Base-by-base conservation (phyloP, 768 basidiomycete species). In the Epithele typhae region DNA sequence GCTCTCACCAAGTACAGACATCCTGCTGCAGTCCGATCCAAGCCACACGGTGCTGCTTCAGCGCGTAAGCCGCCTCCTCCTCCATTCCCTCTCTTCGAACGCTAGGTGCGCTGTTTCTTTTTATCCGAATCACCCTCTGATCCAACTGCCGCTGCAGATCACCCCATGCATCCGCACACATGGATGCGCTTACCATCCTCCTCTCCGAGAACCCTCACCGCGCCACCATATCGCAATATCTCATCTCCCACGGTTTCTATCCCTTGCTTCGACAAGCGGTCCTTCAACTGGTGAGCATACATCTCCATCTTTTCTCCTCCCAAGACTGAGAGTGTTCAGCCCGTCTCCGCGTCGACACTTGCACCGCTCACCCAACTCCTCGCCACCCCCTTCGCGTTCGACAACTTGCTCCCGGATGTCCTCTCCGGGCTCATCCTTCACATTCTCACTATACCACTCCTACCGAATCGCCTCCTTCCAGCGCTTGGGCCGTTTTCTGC, bases 381-480 rank as follows among this genome's bases (percentile, higher is more conserved):
- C 14, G 73, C 73, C 0, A 49, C 61, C 37, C 57, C 77, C 61
- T 35, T 75, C 72, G 19, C 65, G 59, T 10, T 64, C 55, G 58
- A 54, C 58, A 55, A 59, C 1, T 43, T 56, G 36, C 70, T 68
- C 54, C 22, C 62, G 5, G 54, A 51, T 49, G 62, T 70, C 35
- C 57, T 84, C 14, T 52, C 64, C 24, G 58, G 63, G 15, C 56
- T 87, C 23, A 54, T 87, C 43, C 59, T 68, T 14, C 64, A 69
- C 49, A 78, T 94, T 45, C 70, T 95, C 47, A 75, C 83, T 1
- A 70, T 94, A 36, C 86, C 88, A 0, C 67, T 91, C 0, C 74
- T 97, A 0, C 91, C 90, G 1, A 85, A 88, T 63, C 84, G 81
- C 7, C 69, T 87, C 37, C 69, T 82, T 18, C 62, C 67, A 0